These are phyloP conservation scores for Diaporthe amygdali DNA, from an alignment of 2,329 filamentous ascomycete genomes.

Conservation along the genomic window DNA sequence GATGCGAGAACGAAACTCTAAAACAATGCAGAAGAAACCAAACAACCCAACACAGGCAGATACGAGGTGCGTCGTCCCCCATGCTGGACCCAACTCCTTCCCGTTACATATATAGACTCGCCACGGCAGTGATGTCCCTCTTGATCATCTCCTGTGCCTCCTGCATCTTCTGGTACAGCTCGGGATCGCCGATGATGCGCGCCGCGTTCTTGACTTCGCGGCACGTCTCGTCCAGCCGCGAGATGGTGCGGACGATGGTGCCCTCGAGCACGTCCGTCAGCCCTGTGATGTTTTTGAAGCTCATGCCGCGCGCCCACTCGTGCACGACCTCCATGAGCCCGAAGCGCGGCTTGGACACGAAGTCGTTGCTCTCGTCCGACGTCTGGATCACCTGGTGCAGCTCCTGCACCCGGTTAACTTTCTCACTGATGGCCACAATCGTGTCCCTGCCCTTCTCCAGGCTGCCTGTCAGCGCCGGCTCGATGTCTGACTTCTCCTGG, in stretches of 20 bases:
- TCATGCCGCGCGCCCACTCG: conserved; percentile 97
- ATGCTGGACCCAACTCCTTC: too few relatives aligned
- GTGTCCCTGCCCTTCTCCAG: conserved; percentile 83
- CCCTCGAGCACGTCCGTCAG: conserved; percentile 96
- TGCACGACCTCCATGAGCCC: conserved; percentile 97
- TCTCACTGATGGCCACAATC: conserved; percentile 89
- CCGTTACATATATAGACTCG: conserved; percentile 81
- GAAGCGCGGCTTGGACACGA: conserved; percentile 84
- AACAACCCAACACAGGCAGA: not conserved
- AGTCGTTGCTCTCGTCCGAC: conserved; percentile 90
- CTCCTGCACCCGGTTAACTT: conserved; percentile 89
- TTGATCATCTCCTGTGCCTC: conserved; percentile 97
- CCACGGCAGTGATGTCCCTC: conserved; percentile 90
- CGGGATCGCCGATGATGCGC: conserved; percentile 91
- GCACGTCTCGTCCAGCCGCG: conserved; percentile 92
- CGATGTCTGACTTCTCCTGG: conserved; percentile 89
- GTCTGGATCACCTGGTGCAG: conserved; percentile 91
- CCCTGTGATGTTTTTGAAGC: conserved; percentile 96
- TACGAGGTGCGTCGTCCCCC: not conserved
- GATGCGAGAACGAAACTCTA: not conserved
- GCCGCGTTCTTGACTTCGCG: conserved; percentile 97
- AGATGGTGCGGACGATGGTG: conserved; percentile 95
- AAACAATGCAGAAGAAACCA: not conserved
- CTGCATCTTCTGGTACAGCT: conserved; percentile 95
- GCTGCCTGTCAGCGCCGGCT: conserved; percentile 80